Percentiles rank a stretch among this genome's conserved stretches.
phyloP scores from a whole-genome alignment of 139 green algal genomes.

The Tetradesmus lagerheimii region DNA sequence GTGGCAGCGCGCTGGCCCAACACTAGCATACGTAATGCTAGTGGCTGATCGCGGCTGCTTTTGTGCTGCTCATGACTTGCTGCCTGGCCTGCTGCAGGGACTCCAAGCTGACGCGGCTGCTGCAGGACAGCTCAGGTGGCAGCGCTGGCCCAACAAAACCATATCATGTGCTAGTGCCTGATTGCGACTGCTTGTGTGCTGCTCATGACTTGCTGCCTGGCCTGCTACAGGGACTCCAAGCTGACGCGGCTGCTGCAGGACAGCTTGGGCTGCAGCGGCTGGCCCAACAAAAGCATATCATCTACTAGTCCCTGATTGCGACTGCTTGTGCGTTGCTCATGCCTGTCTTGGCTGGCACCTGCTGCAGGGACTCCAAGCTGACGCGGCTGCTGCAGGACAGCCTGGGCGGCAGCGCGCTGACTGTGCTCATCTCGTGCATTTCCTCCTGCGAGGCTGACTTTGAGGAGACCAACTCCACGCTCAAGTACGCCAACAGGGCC shows the following conservation, averaged over 20 bases:
- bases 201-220: no score
- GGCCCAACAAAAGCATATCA: no score
- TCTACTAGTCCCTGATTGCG: no score
- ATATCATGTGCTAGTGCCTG: no score
- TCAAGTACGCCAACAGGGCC: conserved; percentile 76
- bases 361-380: conserved; percentile 77
- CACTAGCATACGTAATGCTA: no score
- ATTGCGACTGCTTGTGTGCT: no score
- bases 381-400: conserved; percentile 83
- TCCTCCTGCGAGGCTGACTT: conserved; percentile 73
- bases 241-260: conserved; percentile 83
- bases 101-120: conserved; percentile 79
- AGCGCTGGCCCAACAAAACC: no score
- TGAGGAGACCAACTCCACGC: conserved; percentile 83
- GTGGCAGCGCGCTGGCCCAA: conserved; percentile 76
- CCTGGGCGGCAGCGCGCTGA: conserved; percentile 78
- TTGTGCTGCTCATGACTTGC: no score
- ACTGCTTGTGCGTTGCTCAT: background rate
- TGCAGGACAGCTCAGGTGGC: conserved; percentile 81
- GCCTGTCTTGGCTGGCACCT: background rate
- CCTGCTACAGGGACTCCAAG: no score
- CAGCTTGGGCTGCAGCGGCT: conserved; percentile 78
- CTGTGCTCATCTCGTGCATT: conserved; percentile 78
- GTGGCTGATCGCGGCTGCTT: no score
- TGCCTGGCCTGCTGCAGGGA: conserved; percentile 56